Evolutionary conservation across 352 stramenopile genomes (phyloP).

Genomic region (Thalassiosira ordinaria): DNA sequence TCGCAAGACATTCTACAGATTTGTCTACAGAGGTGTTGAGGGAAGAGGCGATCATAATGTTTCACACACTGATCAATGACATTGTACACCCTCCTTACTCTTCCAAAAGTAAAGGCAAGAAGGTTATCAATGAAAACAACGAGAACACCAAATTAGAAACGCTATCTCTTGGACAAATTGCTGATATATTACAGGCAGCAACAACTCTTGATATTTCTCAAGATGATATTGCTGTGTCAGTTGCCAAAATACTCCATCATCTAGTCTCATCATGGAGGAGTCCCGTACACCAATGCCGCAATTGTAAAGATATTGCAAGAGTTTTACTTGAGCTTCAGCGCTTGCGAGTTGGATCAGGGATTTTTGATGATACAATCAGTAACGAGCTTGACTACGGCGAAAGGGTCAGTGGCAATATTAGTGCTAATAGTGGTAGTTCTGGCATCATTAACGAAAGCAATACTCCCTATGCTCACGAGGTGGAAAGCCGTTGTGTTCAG

Average conservation of each 20-base stretch:
- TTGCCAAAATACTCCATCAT: constrained; percentile 29
- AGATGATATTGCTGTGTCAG: constrained; percentile 18
- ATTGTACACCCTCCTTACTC: constrained; percentile 23
- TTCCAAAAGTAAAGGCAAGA: constrained; percentile 9
- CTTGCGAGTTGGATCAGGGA: constrained; percentile 28
- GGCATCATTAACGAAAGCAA: background rate
- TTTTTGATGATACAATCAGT: constrained; percentile 17
- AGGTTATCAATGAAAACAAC: background rate
- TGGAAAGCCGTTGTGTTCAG: constrained; percentile 33
- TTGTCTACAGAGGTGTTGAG: constrained; percentile 10
- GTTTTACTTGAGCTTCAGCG: constrained; percentile 55
- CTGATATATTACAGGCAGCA: constrained; percentile 44
- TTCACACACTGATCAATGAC: constrained; percentile 54
- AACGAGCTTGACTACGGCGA: background rate
- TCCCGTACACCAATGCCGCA: constrained; percentile 27
- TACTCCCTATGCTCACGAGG: background rate
- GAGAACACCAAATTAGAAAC: constrained; percentile 31
- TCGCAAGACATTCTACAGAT: constrained; percentile 8
- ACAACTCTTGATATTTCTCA: constrained; percentile 32
- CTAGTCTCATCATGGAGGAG: background rate
- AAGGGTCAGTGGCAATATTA: background rate
- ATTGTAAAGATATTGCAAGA: constrained; percentile 42
- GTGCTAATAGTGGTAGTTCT: constrained; percentile 4
- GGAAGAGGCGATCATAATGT: constrained; percentile 48
- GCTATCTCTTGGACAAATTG: constrained; percentile 35